Evolutionary conservation across 2,329 filamentous ascomycete genomes (phyloP), one percentile per base, ranked within the genome.

Genomic region (Bipolaris bicolor): DNA sequence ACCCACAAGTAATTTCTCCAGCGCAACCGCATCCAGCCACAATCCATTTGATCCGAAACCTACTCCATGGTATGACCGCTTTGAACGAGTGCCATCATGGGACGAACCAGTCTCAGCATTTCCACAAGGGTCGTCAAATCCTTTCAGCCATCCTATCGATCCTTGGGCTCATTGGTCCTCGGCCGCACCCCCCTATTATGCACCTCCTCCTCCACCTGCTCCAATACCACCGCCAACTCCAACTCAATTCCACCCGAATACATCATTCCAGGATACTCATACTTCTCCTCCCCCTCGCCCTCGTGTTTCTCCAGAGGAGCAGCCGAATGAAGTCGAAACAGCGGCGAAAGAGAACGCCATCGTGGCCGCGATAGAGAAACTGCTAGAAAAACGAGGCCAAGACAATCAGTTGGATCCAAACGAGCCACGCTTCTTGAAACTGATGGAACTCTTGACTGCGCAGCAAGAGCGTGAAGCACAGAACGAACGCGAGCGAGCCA

Each of bases 381-480:
- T 55, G 5, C 33, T 55, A 2, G 31, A 55, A n/a, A 40, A 39
- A 40, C 46, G 52, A 18, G 33, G 7, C 1, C 39, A 45, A 2
- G 22, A 50, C 15, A 24, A 18, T 0, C 16, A 29, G 1, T 3
- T 18, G 10, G 52, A 33, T 34, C 31, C 40, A 7, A 36, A 44
- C 3, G 49, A 61, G 16, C 26, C 52, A 3, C 48, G 31, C 13
- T 51, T 63, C n/a, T 40, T 49, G 9, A 64, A 18, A n/a, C 41
- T 64, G 7, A 39, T 58, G 39, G 36, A 57, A 7, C 2, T 64
- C 9, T 49, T 65, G 1, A 41, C 44, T 10, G 39, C 22, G 11
- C 57, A 62, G 26, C 44, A 60, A 37, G 63, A 64, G 37, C 37
- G 37, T 11, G 40, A 55, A 7, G 44, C 24, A 2, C 26, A 50